Conservation (phyloP, 2,329 filamentous ascomycete genomes). For the Stemphylium vesicarium region DNA sequence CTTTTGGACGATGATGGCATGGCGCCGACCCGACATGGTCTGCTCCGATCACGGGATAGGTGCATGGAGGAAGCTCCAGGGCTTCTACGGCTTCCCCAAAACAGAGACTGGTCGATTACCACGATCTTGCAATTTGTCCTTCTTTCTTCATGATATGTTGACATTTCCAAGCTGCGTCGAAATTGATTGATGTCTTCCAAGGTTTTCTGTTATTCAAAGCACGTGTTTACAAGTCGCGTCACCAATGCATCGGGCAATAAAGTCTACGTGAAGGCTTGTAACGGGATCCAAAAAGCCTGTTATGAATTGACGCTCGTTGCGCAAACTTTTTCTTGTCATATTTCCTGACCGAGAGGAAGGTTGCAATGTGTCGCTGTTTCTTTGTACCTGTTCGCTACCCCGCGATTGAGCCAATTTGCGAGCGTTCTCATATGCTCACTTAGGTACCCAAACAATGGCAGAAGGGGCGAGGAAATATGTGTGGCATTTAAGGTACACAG, state of each 20-base stretch:
- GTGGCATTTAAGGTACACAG: not conserved
- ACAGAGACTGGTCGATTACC: not conserved
- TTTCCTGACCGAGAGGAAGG: not conserved
- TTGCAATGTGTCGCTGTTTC: not conserved
- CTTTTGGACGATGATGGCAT: slow-evolving; percentile 14
- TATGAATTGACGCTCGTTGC: not conserved
- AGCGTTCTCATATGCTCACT: slow-evolving; percentile 19
- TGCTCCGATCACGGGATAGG: slow-evolving; percentile 13
- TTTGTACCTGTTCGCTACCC: slow-evolving; percentile 1
- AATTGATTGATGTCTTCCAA: too few relatives aligned
- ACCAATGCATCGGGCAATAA: not conserved
- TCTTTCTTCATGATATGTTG: too few relatives aligned
- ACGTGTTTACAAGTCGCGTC: too few relatives aligned
- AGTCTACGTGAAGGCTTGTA: not conserved
- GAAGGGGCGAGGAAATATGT: not conserved
- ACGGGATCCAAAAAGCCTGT: not conserved
- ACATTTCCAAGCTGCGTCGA: too few relatives aligned
- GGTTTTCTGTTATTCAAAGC: too few relatives aligned
- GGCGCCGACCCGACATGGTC: slow-evolving; percentile 8
- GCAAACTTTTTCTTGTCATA: not conserved
- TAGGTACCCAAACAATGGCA: slow-evolving; percentile 3
- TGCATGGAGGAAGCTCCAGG: not conserved
- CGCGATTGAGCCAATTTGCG: slow-evolving; percentile 32
- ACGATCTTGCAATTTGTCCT: too few relatives aligned
- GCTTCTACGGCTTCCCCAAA: not conserved